These are phyloP conservation scores for Teratosphaeria nubilosa DNA, from an alignment of 2,329 filamentous ascomycete species.

Conservation along the genomic window DNA sequence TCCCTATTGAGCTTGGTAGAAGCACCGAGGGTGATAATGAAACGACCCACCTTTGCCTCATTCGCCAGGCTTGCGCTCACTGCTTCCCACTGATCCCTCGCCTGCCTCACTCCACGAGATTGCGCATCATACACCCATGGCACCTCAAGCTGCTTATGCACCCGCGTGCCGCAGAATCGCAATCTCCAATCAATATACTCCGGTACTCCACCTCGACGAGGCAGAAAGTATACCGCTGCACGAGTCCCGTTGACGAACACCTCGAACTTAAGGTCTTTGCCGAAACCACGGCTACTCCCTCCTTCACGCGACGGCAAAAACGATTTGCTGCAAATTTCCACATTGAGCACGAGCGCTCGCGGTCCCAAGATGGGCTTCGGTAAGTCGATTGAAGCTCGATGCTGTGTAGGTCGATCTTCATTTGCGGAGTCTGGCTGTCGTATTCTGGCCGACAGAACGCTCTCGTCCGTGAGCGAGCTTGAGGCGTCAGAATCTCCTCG, in stretches of 20 bases:
- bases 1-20: not conserved
- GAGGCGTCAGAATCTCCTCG: not conserved
- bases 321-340: constrained; percentile 19
- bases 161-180: constrained; percentile 30
- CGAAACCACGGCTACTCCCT: not conserved
- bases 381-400: not conserved
- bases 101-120: not conserved
- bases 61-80: not conserved
- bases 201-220: constrained; percentile 4
- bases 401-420: not conserved
- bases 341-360: constrained; percentile 15
- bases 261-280: constrained; percentile 35
- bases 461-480: not conserved
- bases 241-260: constrained; percentile 39
- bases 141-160: constrained; percentile 32
- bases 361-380: not conserved
- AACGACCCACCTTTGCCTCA: not conserved
- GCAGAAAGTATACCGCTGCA: constrained; percentile 16
- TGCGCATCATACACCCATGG: constrained; percentile 31
- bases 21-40: not conserved
- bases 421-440: not conserved
- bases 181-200: constrained; percentile 8
- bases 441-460: not conserved
- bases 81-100: not conserved
- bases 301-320: constrained; percentile 1